phyloP scores from a whole-genome alignment of 73 alveolate species.

The Paramecium caudatum region DNA sequence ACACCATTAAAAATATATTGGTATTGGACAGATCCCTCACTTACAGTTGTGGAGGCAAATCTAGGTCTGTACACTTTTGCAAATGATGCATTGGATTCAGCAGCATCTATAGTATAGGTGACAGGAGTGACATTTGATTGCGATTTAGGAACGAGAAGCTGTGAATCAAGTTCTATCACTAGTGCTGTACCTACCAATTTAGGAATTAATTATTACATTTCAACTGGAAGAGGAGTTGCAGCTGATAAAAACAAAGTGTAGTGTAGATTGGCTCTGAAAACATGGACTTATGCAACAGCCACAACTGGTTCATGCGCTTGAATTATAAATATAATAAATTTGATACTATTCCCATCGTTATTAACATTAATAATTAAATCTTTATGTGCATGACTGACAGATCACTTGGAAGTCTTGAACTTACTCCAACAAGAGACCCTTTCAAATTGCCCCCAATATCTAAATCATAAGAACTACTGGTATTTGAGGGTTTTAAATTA shows the following conservation, averaged over 20 bases:
- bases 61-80: not conserved
- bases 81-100: not conserved
- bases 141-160: not conserved
- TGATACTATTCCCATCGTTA: too few relatives aligned
- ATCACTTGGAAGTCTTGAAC: too few relatives aligned
- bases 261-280: not conserved
- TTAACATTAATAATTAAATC: too few relatives aligned
- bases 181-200: not conserved
- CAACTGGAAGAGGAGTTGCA: not conserved
- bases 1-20: not conserved
- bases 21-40: slow-evolving; percentile 15
- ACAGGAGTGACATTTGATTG: slow-evolving; percentile 17
- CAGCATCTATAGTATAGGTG: not conserved
- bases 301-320: too few relatives aligned
- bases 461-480: not conserved
- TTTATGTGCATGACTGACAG: too few relatives aligned
- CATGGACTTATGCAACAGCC: not conserved
- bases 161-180: not conserved
- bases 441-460: slow-evolving; percentile 10
- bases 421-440: too few relatives aligned
- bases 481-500: not conserved
- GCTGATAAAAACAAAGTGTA: not conserved
- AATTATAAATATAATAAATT: too few relatives aligned
- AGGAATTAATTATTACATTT: not conserved
- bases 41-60: slow-evolving; percentile 38